A percentile compares a stretch with the other conserved stretches of the same genome.
phyloP scores from a whole-genome alignment of 148 eudicot genomes.

The Persicaria tinctoria region DNA sequence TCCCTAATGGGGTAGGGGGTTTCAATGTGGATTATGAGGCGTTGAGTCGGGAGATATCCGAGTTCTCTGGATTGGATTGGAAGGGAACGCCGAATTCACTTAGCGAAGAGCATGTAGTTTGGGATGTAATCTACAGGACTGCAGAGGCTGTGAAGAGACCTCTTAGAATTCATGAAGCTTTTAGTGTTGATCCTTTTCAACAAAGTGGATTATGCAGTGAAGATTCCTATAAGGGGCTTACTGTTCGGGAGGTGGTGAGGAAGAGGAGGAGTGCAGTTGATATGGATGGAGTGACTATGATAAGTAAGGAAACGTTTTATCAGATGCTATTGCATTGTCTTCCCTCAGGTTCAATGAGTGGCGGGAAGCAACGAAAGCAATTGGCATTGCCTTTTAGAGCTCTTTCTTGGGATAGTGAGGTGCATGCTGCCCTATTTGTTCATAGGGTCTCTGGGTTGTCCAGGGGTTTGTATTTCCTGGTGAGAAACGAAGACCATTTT shows the following conservation, averaged over 20 bases:
- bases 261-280: conserved; percentile 90
- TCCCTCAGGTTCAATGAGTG: conserved; percentile 53
- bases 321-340: conserved; percentile 87
- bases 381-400: conserved; percentile 85
- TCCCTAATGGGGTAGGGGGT: conserved; percentile 34
- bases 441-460: conserved; percentile 76
- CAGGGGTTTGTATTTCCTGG: conserved; percentile 81
- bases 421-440: conserved; percentile 83
- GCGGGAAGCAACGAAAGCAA: conserved; percentile 58
- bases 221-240: conserved; percentile 48
- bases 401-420: conserved; percentile 80
- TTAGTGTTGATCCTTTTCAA: conserved; percentile 38
- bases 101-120: conserved; percentile 82
- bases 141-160: conserved; percentile 79
- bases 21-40: conserved; percentile 42
- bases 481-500: conserved; percentile 77
- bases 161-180: conserved; percentile 23
- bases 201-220: conserved; percentile 51
- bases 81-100: conserved; percentile 69
- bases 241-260: conserved; percentile 63
- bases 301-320: conserved; percentile 58
- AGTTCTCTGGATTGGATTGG: conserved; percentile 64
- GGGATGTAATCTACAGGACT: conserved; percentile 86
- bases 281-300: conserved; percentile 70
- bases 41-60: conserved; percentile 34